A percentile compares a stretch with the other conserved stretches of the same genome.
These are phyloP conservation scores for Fraxinus sp. DNA, from an alignment of 305 asterid genomes.

Conservation along the genomic window DNA sequence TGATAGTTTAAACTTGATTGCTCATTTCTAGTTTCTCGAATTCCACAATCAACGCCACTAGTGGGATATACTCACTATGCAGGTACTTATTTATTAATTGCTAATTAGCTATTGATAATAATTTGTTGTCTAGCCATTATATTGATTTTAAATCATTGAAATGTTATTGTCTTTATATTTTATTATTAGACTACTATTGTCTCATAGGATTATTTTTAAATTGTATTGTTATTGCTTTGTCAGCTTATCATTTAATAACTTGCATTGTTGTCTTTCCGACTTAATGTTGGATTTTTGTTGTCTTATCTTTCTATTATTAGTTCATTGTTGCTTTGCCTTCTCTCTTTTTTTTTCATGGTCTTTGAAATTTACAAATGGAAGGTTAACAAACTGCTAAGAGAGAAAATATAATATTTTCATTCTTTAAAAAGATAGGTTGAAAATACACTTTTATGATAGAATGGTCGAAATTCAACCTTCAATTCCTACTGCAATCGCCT, in stretches of 20 bases:
- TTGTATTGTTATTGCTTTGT: neutral
- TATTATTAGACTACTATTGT: neutral
- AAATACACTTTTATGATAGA: neutral
- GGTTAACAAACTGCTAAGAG: neutral
- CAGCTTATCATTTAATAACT: neutral
- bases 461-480: neutral
- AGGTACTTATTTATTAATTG: neutral
- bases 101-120: neutral
- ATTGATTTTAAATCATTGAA: neutral
- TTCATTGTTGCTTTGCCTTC: neutral
- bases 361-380: neutral
- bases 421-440: neutral
- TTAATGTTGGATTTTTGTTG: neutral
- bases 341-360: neutral
- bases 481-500: neutral
- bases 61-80: neutral
- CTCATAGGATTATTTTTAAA: neutral
- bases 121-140: neutral
- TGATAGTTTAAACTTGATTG: too few relatives aligned
- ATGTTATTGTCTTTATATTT: neutral
- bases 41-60: neutral
- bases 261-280: neutral
- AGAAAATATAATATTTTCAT: neutral
- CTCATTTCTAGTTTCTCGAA: neutral
- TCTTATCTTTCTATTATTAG: neutral